Conservation (phyloP, 345 rosid genomes). For the Citrus unshiu region DNA sequence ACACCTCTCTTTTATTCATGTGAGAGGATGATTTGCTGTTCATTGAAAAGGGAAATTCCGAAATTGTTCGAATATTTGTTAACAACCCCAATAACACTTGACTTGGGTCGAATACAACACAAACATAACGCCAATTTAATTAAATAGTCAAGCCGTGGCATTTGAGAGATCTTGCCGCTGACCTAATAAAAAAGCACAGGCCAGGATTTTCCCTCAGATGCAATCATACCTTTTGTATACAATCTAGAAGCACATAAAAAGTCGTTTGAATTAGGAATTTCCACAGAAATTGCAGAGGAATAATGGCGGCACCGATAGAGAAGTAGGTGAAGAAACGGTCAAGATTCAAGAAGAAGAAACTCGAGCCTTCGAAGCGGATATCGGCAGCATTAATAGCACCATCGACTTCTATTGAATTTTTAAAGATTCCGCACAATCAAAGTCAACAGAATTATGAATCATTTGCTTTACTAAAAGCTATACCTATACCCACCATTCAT, state of each 20-base stretch:
- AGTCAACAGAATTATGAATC: constrained; percentile 27
- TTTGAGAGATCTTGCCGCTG: background rate
- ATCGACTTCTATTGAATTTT: background rate
- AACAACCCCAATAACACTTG: background rate
- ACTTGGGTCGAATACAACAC: background rate
- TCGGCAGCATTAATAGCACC: background rate
- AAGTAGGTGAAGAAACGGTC: constrained; percentile 13
- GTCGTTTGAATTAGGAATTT: background rate
- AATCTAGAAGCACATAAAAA: background rate
- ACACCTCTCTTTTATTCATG: too few species aligned
- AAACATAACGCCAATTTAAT: background rate
- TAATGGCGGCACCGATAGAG: background rate
- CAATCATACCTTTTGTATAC: background rate
- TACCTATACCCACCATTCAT: background rate
- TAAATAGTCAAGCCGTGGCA: background rate
- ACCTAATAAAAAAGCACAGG: background rate
- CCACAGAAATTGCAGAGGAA: background rate
- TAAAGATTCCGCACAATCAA: background rate
- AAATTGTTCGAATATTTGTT: too few species aligned
- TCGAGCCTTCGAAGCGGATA: background rate
- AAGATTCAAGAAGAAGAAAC: constrained; percentile 5
- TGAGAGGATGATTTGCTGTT: too few species aligned
- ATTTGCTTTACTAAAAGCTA: background rate
- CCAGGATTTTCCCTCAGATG: background rate
- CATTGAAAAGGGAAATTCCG: too few species aligned